These are phyloP conservation scores for Plasmodium vinckei DNA, from an alignment of 169 alveolate species.

Conservation along the genomic window DNA sequence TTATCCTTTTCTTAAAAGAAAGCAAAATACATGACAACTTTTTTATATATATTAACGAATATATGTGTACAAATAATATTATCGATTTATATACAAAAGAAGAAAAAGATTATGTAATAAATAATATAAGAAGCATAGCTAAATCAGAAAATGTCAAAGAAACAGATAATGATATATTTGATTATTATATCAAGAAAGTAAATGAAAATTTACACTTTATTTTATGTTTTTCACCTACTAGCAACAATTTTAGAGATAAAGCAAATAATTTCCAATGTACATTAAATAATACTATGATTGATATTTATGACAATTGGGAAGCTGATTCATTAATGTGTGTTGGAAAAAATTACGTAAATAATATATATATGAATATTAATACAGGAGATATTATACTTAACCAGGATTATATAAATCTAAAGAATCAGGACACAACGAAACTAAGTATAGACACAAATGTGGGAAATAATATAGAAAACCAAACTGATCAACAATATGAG, in stretches of 20 bases:
- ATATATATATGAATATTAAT: conserved; percentile 42
- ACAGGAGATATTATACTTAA: conserved; percentile 45
- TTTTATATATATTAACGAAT: conserved; percentile 82
- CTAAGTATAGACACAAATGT: not conserved
- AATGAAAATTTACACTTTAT: conserved; percentile 95
- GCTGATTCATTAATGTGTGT: conserved; percentile 67
- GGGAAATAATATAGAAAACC: not conserved
- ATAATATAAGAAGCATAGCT: conserved; percentile 89
- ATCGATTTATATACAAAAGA: conserved; percentile 82
- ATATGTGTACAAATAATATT: conserved; percentile 81
- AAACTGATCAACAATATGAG: not conserved
- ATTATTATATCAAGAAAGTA: conserved; percentile 93
- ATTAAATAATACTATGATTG: conserved; percentile 79
- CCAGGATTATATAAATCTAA: not conserved
- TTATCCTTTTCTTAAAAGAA: conserved; percentile 91
- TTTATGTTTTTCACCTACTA: conserved; percentile 96
- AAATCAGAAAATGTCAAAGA: conserved; percentile 93
- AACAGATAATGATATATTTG: conserved; percentile 93
- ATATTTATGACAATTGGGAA: conserved; percentile 71
- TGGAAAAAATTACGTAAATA: conserved; percentile 35
- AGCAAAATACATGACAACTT: conserved; percentile 84
- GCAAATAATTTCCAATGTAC: conserved; percentile 82
- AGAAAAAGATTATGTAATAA: conserved; percentile 66
- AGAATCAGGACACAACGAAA: not conserved
- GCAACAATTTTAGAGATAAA: conserved; percentile 86